Base-by-base conservation (phyloP, 768 basidiomycete genomes). In the Tricholoma matsutake region DNA sequence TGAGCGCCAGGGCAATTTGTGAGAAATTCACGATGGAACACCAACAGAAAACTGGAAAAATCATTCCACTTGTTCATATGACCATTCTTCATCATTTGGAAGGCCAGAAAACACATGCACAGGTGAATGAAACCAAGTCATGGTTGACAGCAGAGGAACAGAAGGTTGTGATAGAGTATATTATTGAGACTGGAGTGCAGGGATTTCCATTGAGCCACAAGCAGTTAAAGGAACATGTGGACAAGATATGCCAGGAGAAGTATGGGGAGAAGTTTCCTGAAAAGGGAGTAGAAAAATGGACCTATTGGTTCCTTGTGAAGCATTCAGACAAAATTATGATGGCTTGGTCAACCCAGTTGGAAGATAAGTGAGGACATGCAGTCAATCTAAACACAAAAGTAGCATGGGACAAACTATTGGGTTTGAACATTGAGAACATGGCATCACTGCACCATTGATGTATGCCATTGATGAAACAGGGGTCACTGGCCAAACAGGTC, bases 341-440 rank as follows among this genome's bases (percentile, higher is more conserved):
- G 5, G 70, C 70, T 61, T 74, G 72, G 73, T 68, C 70, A 55
- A 71, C 69, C 37, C 64, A 72, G 5, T 70, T 79, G 1, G 74
- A 72, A 56, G 73, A 62, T 25, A 61, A 71, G 57, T 57, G 69
- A 20, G 76, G 72, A 9, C 52, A 63, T 13, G 64, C 67, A 9
- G 63, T 75, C 11, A 77, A 76, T 63, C 72, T 70, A 0, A 63
- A 60, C 32, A 69, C 63, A 14, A 66, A 76, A 31, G 6, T 11
- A 18, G 22, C 29, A 25, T 22, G 20, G 49, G 49, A 41, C 39
- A 41, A 5, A 41, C 39, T 41, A 41, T 41, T 41, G 39, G 39
- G 39, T 41, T 41, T 14, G 16, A 41, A 9, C 10, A 14, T 41
- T 41, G 39, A 41, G 39, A 41, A 41, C 16, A 14, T 6, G 13